Evolutionary conservation across 1,139 yeast genomes (phyloP).

Genomic region (Wickerhamomyces sp.): DNA sequence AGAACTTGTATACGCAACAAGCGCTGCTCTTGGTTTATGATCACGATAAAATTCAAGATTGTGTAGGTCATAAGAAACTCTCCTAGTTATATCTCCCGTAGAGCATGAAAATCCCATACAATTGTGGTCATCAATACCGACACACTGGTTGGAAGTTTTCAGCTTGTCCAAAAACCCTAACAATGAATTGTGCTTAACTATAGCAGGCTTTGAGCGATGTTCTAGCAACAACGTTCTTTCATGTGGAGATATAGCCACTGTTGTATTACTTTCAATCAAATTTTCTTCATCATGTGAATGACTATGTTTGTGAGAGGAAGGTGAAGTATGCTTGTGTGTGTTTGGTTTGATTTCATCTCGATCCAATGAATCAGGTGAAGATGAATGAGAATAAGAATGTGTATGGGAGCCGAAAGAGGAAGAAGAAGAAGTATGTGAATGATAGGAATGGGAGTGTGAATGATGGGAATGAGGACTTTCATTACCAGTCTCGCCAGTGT

Average conservation of each 20-base stretch:
- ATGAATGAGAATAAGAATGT: conserved; percentile 9
- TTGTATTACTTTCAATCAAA: background rate
- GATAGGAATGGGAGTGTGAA: conserved; percentile 8
- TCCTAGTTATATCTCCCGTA: conserved; percentile 12
- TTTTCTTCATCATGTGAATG: conserved; percentile 14
- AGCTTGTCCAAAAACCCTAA: conserved; percentile 11
- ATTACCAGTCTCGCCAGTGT: conserved; percentile 36
- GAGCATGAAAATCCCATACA: conserved; percentile 19
- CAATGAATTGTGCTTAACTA: conserved; percentile 5
- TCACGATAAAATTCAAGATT: conserved; percentile 22
- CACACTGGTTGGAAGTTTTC: conserved; percentile 8
- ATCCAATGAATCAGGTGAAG: conserved; percentile 5
- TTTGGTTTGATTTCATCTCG: conserved; percentile 8
- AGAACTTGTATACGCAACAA: conserved; percentile 21
- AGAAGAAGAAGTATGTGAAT: background rate
- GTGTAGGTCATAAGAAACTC: conserved; percentile 22
- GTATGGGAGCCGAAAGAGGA: conserved; percentile 6
- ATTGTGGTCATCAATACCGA: conserved; percentile 18
- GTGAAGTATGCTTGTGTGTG: conserved; percentile 6
- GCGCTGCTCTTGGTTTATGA: conserved; percentile 10
- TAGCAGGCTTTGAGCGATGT: background rate
- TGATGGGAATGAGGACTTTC: conserved; percentile 14
- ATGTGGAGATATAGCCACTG: background rate
- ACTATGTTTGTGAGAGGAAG: conserved; percentile 9
- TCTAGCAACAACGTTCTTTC: background rate